Evolutionary conservation across 2,329 filamentous ascomycete species (phyloP), one percentile per base, ranked within the genome.

Genomic region (Paecilomyces sp.): DNA sequence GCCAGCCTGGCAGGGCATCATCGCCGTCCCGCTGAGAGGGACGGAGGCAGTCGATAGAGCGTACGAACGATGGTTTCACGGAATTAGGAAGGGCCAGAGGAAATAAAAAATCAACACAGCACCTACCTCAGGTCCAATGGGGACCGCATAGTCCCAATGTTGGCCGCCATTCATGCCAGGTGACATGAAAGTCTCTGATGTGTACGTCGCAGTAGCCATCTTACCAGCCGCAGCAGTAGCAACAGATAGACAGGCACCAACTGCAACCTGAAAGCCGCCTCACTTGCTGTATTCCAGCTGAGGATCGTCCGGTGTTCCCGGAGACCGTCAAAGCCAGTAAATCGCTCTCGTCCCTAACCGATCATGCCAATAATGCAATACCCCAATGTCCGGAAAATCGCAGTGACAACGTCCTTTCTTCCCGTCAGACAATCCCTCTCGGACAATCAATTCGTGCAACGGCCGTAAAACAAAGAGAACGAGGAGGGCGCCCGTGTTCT

Each of bases 141-240:
- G 72, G 56, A 75, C 73, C 15, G 72, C 67, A 58, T 69, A 75
- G 15, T 76, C 74, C 75, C 75, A 77, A 62, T 70, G 71, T 57
- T 67, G 67, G 60, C 62, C 64, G 57, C 63, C 67, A 60, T 72
- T 72, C 61, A 70, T 66, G 57, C 63, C 69, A 65, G 67, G 64
- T 58, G 74, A 71, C 64, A 70, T 64, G 72, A 75, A 68, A 65
- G 71, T 68, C 71, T 77, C 74, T 65, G 71, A 64, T 55, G 74
- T 70, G 66, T 72, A 74, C 47, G 73, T 65, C 58, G 69, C 73
- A 60, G 75, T 74, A 61, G 74, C 74, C 75, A 77, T 77, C 67
- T 70, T 63, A 66, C 62, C 64, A 63, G 54, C 31, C 51, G 41
- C 70, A 65, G 61, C 60, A 63, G 61, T 59, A 61, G 58, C 52